Percentiles rank a stretch among this genome's conserved stretches.
Evolutionary conservation across 768 basidiomycete species (phyloP).

Genomic region (Gloeopeniophorella convolvens): DNA sequence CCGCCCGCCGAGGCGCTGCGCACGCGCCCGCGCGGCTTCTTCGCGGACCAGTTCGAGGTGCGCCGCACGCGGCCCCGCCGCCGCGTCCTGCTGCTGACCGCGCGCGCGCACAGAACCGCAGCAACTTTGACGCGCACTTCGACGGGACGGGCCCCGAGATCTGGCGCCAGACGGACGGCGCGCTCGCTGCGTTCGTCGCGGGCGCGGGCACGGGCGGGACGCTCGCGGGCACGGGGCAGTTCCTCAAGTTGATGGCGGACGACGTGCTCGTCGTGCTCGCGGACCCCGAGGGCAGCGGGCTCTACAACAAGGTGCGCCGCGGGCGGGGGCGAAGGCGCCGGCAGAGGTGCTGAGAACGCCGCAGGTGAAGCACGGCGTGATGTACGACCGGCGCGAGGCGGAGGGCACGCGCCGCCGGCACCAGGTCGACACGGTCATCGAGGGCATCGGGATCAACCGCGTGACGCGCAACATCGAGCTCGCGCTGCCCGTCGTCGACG

Average conservation of each 20-base stretch:
- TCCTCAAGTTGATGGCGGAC: slow-evolving; percentile 68
- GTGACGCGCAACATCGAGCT: slow-evolving; percentile 86
- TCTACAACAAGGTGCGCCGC: slow-evolving; percentile 77
- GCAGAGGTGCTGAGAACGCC: background rate
- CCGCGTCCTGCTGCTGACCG: background rate
- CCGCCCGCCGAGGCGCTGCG: slow-evolving; percentile 34
- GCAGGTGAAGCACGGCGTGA: slow-evolving; percentile 84
- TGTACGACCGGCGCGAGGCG: slow-evolving; percentile 89
- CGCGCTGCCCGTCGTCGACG: slow-evolving; percentile 78
- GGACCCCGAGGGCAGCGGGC: slow-evolving; percentile 91
- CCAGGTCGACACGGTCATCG: slow-evolving; percentile 95
- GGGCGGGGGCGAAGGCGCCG: background rate
- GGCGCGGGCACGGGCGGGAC: slow-evolving; percentile 98
- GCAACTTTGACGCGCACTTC: slow-evolving; percentile 87
- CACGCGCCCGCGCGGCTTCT: slow-evolving; percentile 70
- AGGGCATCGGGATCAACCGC: slow-evolving; percentile 91
- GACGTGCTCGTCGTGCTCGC: slow-evolving; percentile 66
- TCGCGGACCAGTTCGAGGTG: slow-evolving; percentile 94
- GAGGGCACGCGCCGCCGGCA: slow-evolving; percentile 92
- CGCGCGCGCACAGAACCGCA: slow-evolving; percentile 75
- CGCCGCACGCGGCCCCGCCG: background rate
- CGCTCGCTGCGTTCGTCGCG: slow-evolving; percentile 76
- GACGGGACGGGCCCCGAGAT: slow-evolving; percentile 92
- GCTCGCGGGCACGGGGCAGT: slow-evolving; percentile 77
- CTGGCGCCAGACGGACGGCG: slow-evolving; percentile 85